Evolutionary conservation across 2,329 filamentous ascomycete genomes (phyloP), one percentile per base, ranked within the genome.

Genomic region (Myriosclerotinia scirpicola): DNA sequence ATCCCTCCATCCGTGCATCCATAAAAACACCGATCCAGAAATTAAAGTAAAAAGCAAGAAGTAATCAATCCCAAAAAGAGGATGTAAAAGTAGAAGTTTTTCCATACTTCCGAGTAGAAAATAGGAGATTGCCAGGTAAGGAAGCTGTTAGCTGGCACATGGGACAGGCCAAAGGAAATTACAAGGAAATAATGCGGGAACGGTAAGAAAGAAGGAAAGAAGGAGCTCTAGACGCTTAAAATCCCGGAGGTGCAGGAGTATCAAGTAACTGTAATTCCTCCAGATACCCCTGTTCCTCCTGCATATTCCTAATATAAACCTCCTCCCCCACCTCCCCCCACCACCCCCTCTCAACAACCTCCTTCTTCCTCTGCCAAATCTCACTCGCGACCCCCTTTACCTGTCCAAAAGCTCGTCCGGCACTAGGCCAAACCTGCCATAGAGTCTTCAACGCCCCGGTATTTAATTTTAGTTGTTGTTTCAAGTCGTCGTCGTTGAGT

Each of bases 311-410:
- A 65, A 76, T 72, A 11, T 75, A 72, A n/a, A 75, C 74, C 8
- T 76, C 75, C 22, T 76, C 69, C 1, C 70, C 65, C 12, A 75
- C 68, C 55, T 68, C 69, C 1, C 67, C 58, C 75, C 75, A 77
- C 46, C 69, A 72, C 5, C 73, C 73, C 46, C 68, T 54, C 59
- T 76, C 74, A 15, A 70, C 71, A 4, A 72, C 71, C 40, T 71
- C 67, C 60, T 76, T 76, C 69, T 76, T 75, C 0, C 71, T 67
- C 6, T 69, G 65, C 58, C 72, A 89, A 60, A 94, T 88, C 72
- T 93, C 90, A 73, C 90, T 86, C n/a, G 92, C 91, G 22, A 95
- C 90, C 11, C 86, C 86, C 71, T 88, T 88, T 20, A 96, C 89
- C 77, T 95, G 91, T 5, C 83, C 84, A 68, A 90, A 84, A 2